These are phyloP conservation scores for Betula pendula DNA, from an alignment of 306 rosid genomes.

Conservation along the genomic window DNA sequence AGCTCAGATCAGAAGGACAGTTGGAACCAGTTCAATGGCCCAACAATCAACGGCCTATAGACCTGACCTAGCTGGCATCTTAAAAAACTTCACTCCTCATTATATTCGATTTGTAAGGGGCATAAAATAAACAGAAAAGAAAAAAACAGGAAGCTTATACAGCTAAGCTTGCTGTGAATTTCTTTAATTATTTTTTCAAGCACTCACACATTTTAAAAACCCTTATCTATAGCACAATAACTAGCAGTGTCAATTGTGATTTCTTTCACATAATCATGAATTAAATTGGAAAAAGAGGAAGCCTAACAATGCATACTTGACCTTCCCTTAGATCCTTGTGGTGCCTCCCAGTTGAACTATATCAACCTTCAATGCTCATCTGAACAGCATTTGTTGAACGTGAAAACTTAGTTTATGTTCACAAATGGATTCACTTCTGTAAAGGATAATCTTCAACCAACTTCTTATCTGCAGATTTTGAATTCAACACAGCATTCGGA, in stretches of 20 bases:
- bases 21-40: neutral
- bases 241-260: neutral
- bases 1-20: neutral
- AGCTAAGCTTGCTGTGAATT: neutral
- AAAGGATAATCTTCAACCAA: too few relatives aligned
- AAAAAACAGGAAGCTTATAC: neutral
- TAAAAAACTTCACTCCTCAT: neutral
- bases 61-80: neutral
- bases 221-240: neutral
- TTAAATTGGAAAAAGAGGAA: neutral
- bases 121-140: neutral
- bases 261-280: slow-evolving; percentile 2
- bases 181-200: neutral
- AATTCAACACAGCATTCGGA: too few relatives aligned
- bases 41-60: neutral
- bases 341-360: neutral
- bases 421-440: neutral
- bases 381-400: neutral
- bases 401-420: neutral
- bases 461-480: too few relatives aligned
- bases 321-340: neutral
- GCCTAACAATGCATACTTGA: neutral
- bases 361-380: neutral
- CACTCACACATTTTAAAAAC: neutral
- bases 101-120: neutral